These are phyloP conservation scores for Cynanchum wilfordii DNA, from an alignment of 257 asterid species.

Conservation along the genomic window DNA sequence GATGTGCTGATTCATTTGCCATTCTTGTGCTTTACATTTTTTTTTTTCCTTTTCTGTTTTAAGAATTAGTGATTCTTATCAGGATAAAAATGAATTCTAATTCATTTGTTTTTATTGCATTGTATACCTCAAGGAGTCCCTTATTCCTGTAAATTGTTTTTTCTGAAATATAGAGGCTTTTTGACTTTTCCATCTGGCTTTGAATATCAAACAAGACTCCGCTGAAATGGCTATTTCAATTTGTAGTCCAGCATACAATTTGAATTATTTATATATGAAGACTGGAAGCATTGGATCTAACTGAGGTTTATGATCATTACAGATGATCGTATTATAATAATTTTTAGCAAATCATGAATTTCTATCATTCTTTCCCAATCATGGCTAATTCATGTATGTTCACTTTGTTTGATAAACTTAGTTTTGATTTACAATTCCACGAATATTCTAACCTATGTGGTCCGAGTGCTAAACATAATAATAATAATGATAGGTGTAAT, in stretches of 20 bases:
- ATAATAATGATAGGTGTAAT: neutral
- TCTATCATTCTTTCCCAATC: neutral
- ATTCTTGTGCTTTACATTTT: neutral
- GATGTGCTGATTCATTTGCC: constrained; percentile 8
- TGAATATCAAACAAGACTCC: neutral
- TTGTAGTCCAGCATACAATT: neutral
- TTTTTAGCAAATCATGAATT: neutral
- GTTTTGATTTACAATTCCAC: no score
- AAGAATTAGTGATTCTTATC: neutral
- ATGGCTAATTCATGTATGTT: neutral
- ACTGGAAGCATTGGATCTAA: neutral
- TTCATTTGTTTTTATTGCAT: neutral
- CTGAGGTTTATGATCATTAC: neutral
- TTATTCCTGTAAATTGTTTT: neutral
- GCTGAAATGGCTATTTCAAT: neutral
- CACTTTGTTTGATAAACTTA: neutral
- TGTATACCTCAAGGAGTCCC: neutral
- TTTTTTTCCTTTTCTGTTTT: neutral
- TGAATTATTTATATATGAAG: neutral
- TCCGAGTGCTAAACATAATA: no score
- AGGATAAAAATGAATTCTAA: neutral
- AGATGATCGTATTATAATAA: neutral
- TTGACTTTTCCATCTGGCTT: neutral
- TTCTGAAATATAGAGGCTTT: neutral
- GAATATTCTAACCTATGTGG: neutral